Evolutionary conservation across 805 yeast species (phyloP).

Genomic region (Hanseniaspora lindneri): DNA sequence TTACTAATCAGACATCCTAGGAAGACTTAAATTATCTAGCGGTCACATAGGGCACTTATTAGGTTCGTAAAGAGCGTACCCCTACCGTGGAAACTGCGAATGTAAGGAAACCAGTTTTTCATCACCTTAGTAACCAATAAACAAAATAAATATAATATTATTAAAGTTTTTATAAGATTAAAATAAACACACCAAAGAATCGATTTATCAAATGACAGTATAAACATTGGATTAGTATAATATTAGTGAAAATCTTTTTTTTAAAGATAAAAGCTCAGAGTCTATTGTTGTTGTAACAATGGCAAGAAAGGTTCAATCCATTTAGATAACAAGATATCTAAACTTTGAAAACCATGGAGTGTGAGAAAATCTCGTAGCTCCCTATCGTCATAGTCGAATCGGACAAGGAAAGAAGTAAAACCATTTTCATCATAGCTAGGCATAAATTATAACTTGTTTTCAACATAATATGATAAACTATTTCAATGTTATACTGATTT

Average conservation of each 20-base stretch:
- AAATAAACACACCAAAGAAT: neutral
- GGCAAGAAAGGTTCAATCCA: slow-evolving; percentile 67
- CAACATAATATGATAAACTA: neutral
- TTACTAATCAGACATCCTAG: slow-evolving; percentile 75
- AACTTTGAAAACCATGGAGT: slow-evolving; percentile 23
- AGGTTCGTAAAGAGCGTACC: slow-evolving; percentile 64
- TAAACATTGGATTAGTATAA: neutral
- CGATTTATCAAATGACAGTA: neutral
- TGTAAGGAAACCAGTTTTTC: slow-evolving; percentile 56
- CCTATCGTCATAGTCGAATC: slow-evolving; percentile 90
- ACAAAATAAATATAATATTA: neutral
- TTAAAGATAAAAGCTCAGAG: slow-evolving; percentile 14
- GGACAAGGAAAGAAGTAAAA: slow-evolving; percentile 85
- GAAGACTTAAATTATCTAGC: slow-evolving; percentile 63
- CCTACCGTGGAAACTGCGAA: slow-evolving; percentile 96
- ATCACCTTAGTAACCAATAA: slow-evolving; percentile 38
- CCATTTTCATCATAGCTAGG: slow-evolving; percentile 37
- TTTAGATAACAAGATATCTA: slow-evolving; percentile 10
- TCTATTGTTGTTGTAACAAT: slow-evolving; percentile 36
- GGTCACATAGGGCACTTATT: slow-evolving; percentile 70
- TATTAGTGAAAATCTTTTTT: neutral
- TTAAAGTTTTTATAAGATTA: neutral
- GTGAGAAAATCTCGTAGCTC: slow-evolving; percentile 29
- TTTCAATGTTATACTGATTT: neutral
- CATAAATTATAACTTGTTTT: too few species aligned